Evolutionary conservation across 1,139 yeast genomes (phyloP).

Genomic region (Eremothecium coryli): DNA sequence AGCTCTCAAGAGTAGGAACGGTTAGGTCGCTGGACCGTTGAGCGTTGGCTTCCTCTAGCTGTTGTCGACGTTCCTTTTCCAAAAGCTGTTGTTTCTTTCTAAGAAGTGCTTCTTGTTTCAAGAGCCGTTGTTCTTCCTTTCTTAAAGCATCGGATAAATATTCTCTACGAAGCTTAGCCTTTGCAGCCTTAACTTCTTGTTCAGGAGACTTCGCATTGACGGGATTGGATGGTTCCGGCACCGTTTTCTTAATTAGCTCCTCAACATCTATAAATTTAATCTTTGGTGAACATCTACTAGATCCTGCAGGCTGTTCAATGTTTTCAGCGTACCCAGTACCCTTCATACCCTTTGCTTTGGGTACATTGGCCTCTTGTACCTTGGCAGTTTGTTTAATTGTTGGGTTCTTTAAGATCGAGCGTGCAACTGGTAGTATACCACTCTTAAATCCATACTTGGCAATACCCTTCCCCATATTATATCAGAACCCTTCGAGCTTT

Average conservation of each 20-base stretch:
- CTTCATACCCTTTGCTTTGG: slow-evolving; percentile 33
- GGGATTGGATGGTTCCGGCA: slow-evolving; percentile 33
- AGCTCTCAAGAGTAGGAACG: slow-evolving; percentile 68
- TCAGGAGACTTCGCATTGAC: slow-evolving; percentile 35
- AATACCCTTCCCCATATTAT: slow-evolving; percentile 41
- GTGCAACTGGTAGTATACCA: slow-evolving; percentile 71
- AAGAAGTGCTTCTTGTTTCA: slow-evolving; percentile 34
- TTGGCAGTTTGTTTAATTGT: slow-evolving; percentile 42
- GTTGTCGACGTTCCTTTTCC: slow-evolving; percentile 30
- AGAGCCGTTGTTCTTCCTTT: slow-evolving; percentile 48
- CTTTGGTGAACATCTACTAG: slow-evolving; percentile 46
- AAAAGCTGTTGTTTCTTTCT: slow-evolving; percentile 29
- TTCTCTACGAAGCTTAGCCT: slow-evolving; percentile 63
- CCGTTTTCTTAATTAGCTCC: slow-evolving; percentile 46
- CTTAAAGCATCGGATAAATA: slow-evolving; percentile 61
- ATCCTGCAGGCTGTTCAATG: slow-evolving; percentile 60
- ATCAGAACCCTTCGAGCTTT: neutral
- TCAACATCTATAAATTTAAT: slow-evolving; percentile 51
- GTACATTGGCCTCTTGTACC: slow-evolving; percentile 39
- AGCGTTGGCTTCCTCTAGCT: slow-evolving; percentile 20
- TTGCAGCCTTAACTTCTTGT: slow-evolving; percentile 47
- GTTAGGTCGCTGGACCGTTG: slow-evolving; percentile 40
- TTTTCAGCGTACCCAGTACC: slow-evolving; percentile 63
- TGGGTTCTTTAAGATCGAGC: slow-evolving; percentile 62
- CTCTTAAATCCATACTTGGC: slow-evolving; percentile 50